Evolutionary conservation across 306 rosid species (phyloP).

Genomic region (Astragalus membranaceus): DNA sequence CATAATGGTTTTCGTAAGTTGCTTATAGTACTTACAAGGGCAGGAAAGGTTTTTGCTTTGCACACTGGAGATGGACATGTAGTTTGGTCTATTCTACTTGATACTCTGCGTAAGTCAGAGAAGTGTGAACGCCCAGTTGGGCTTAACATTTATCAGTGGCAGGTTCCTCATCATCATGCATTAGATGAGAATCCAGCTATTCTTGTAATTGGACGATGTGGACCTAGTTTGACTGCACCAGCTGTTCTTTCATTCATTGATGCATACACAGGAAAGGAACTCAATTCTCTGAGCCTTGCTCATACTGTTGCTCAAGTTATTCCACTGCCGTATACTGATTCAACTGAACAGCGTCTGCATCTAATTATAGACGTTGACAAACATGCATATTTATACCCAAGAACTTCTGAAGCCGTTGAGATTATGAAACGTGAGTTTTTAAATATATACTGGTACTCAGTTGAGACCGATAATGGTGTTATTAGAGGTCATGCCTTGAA

Average conservation of each 20-base stretch:
- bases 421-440: constrained; percentile 63
- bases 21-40: constrained; percentile 79
- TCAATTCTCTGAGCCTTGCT: constrained; percentile 39
- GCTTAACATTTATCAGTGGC: constrained; percentile 92
- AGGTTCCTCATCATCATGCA: constrained; percentile 93
- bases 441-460: constrained; percentile 92
- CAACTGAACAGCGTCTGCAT: constrained; percentile 87
- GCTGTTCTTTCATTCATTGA: constrained; percentile 81
- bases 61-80: constrained; percentile 95
- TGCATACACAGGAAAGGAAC: constrained; percentile 70
- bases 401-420: constrained; percentile 68
- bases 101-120: constrained; percentile 57
- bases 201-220: constrained; percentile 76
- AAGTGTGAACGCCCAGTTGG: constrained; percentile 60
- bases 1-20: constrained; percentile 96
- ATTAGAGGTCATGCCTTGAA: constrained; percentile 85
- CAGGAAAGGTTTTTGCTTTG: constrained; percentile 90
- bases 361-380: constrained; percentile 57
- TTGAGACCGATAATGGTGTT: constrained; percentile 63
- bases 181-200: constrained; percentile 89
- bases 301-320: constrained; percentile 69
- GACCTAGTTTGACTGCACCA: constrained; percentile 50
- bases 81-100: constrained; percentile 75
- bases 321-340: constrained; percentile 82
- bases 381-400: constrained; percentile 72